Base-by-base conservation (phyloP, 2,329 filamentous ascomycete genomes). In the Neonectria ditissima region DNA sequence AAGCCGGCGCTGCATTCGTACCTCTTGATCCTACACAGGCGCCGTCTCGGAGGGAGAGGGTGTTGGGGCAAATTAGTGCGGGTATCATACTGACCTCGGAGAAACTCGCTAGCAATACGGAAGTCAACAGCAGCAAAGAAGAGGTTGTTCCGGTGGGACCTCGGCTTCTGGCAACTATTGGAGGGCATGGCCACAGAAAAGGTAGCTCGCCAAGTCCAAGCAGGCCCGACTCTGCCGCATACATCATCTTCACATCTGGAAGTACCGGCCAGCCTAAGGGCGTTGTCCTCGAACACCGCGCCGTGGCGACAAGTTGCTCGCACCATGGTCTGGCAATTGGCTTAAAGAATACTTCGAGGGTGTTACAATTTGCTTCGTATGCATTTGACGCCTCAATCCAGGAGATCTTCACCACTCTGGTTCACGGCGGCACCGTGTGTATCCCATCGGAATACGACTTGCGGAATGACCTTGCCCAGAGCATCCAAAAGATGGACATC, bases 231-330 rank as follows among this genome's bases (percentile, higher is more conserved):
- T 61, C 57, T 28, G 4, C 47, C 9, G 55, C 55, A 24, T 66
- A 66, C 34, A 18, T 56, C 45, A 65, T 66, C 8, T 66, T 66
- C 45, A 66, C 65, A 1, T 59, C 50, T 44, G 62, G 62, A 1
- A 41, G 16, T 7, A 59, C 62, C 5, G 58, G 58, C 1, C 5
- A 56, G 9, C 58, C 65, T 3, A 66, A 66, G 14, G 62, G 65
- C 14, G 62, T 66, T 43, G 30, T 65, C 37, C 14, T 66, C 4
- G 50, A 59, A n/a, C 51, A 66, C 22, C 26, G 37, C 6, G 57
- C 65, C 20, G 2, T 61, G 24, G 43, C 51, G 8, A 65, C 65
- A 14, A 65, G 65, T 54, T 65, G 56, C 37, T 54, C 30, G 13
- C 37, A 58, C 41, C 57, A 65, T 8, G 61, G 61, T 26, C 20